phyloP scores from a whole-genome alignment of 352 stramenopile species.

The Pythium insidiosum region DNA sequence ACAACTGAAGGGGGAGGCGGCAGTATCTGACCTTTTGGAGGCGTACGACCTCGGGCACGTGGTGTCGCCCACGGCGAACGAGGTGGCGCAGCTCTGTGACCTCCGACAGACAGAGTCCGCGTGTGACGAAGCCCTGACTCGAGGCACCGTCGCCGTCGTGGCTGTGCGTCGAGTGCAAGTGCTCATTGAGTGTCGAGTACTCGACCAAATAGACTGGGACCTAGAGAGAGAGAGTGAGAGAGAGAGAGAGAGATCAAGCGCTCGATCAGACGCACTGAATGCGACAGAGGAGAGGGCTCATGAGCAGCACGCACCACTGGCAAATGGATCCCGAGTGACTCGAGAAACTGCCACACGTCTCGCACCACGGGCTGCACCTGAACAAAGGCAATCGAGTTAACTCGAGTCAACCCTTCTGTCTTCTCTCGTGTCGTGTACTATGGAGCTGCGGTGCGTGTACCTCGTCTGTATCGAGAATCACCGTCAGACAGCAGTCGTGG shows the following conservation, averaged over 20 bases:
- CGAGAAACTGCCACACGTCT: conserved; percentile 68
- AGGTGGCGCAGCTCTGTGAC: conserved; percentile 47
- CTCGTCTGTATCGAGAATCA: conserved; percentile 58
- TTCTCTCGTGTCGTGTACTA: no score
- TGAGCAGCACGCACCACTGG: conserved; percentile 24
- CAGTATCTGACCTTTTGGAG: conserved; percentile 33
- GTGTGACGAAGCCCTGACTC: conserved; percentile 28
- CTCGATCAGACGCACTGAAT: no score
- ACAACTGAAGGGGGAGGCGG: not conserved
- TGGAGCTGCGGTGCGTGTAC: conserved; percentile 8
- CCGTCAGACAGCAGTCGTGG: conserved; percentile 42
- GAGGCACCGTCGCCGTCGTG: conserved; percentile 17
- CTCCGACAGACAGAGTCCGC: conserved; percentile 46
- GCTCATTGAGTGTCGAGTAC: conserved; percentile 40
- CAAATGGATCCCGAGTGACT: conserved; percentile 50
- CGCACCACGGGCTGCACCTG: conserved; percentile 23
- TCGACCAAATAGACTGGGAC: conserved; percentile 64
- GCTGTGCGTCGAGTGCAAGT: conserved; percentile 18
- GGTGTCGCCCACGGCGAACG: conserved; percentile 25
- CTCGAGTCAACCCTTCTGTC: not conserved
- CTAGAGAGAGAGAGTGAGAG: no score
- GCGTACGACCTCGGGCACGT: conserved; percentile 29
- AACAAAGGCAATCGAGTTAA: not conserved
- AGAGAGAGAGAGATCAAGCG: no score
- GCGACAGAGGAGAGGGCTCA: not conserved